These are phyloP conservation scores for Huntiella savannae DNA, from an alignment of 2,329 filamentous ascomycete genomes.

Conservation along the genomic window DNA sequence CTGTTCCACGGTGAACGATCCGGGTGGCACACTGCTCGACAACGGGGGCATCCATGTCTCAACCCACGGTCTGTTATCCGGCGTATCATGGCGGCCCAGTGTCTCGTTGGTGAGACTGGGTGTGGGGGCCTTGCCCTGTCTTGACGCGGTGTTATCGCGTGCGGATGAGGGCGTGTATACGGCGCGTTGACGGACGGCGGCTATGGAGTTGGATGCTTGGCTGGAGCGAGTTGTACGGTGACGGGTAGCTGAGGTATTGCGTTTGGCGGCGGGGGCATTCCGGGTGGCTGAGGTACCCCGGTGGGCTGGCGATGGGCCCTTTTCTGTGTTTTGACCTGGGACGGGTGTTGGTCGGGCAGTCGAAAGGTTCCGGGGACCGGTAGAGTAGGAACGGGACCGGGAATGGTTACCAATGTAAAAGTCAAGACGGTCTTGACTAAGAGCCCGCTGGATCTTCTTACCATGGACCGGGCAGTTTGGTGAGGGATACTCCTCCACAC, in stretches of 20 bases:
- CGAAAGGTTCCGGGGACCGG: neutral
- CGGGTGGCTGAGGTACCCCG: neutral
- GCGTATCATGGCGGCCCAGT: neutral
- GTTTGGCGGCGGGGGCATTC: neutral
- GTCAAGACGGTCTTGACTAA: neutral
- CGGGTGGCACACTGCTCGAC: neutral
- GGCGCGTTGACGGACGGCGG: too few relatives aligned
- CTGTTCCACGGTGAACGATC: neutral
- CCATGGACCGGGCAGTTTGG: constrained; percentile 11
- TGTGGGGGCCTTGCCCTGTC: neutral
- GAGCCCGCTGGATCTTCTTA: neutral
- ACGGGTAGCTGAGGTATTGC: too few relatives aligned
- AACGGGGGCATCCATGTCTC: constrained; percentile 10
- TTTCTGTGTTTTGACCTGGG: too few relatives aligned
- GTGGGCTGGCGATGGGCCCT: neutral
- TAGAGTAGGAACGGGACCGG: constrained; percentile 5
- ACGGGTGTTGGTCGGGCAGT: too few relatives aligned
- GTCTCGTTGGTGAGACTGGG: constrained; percentile 2
- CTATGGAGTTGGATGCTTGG: too few relatives aligned
- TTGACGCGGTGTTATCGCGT: too few relatives aligned
- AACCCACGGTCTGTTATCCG: constrained; percentile 4
- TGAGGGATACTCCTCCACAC: constrained; percentile 10
- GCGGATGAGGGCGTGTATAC: too few relatives aligned
- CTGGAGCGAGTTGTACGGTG: too few relatives aligned
- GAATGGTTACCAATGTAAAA: neutral